These are phyloP conservation scores for Tephrocybe rancida DNA, from an alignment of 768 basidiomycete species.

Conservation along the genomic window DNA sequence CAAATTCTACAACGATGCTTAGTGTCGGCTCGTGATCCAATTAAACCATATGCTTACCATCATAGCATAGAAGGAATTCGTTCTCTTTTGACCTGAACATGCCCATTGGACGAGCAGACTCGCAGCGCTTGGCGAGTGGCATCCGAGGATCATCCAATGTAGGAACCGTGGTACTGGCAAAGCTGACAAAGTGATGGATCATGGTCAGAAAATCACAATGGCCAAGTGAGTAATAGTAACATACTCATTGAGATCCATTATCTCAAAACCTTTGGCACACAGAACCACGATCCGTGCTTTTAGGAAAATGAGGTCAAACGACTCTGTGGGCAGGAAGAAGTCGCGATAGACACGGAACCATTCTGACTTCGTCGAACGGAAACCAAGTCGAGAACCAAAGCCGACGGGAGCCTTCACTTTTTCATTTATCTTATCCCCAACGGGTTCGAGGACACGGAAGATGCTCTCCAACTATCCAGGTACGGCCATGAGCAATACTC, in stretches of 20 bases:
- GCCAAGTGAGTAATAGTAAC: conserved; percentile 25
- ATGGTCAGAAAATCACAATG: not conserved
- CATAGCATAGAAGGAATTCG: conserved; percentile 93
- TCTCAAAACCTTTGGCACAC: conserved; percentile 94
- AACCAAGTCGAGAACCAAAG: conserved; percentile 72
- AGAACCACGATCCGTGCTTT: conserved; percentile 93
- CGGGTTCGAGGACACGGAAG: conserved; percentile 97
- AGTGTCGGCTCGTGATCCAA: not conserved
- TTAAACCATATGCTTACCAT: conserved; percentile 61
- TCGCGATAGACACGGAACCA: conserved; percentile 97
- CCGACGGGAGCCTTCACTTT: conserved; percentile 70
- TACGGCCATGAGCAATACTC: not conserved
- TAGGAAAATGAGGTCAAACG: conserved; percentile 89
- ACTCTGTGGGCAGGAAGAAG: conserved; percentile 92
- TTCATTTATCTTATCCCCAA: conserved; percentile 87
- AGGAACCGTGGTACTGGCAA: conserved; percentile 89
- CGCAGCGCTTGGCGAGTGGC: conserved; percentile 81
- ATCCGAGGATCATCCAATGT: conserved; percentile 70
- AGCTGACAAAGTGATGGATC: conserved; percentile 42
- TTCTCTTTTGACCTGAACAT: conserved; percentile 94
- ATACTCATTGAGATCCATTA: conserved; percentile 94
- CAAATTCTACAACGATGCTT: conserved; percentile 67
- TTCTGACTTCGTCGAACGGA: conserved; percentile 81
- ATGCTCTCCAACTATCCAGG: conserved; percentile 74
- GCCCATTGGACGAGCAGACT: conserved; percentile 84